Conservation (phyloP, 148 eudicot species). For the Bassia scoparia region DNA sequence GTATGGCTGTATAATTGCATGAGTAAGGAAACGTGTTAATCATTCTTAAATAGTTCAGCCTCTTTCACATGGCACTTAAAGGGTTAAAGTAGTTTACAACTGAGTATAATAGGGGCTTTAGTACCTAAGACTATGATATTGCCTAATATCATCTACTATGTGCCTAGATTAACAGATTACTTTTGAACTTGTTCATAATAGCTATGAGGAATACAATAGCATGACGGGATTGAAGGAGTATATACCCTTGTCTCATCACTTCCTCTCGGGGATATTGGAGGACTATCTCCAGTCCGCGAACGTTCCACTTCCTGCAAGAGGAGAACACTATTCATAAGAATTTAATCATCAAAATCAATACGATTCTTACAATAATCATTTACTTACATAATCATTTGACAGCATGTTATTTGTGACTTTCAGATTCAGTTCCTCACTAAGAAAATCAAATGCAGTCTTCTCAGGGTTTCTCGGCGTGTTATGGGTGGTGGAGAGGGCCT, state of each 20-base stretch:
- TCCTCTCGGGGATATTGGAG: constrained; percentile 62
- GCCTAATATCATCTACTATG: background rate
- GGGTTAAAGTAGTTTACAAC: background rate
- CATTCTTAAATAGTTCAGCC: background rate
- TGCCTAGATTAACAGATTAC: background rate
- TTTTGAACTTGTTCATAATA: background rate
- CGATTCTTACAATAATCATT: background rate
- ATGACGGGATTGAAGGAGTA: background rate
- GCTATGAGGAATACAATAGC: background rate
- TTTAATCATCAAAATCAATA: too few relatives aligned
- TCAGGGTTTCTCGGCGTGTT: constrained; percentile 22
- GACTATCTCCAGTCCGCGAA: constrained; percentile 39
- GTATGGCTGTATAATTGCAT: background rate
- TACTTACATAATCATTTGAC: constrained; percentile 42
- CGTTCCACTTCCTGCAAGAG: constrained; percentile 39
- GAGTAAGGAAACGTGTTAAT: background rate
- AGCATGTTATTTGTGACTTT: constrained; percentile 24
- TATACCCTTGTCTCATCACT: constrained; percentile 71
- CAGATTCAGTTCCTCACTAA: constrained; percentile 25
- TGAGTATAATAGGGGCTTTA: background rate
- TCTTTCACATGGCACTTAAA: background rate
- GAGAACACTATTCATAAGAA: constrained; percentile 10
- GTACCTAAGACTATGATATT: background rate
- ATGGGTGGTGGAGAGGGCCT: constrained; percentile 50
- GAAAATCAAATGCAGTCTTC: constrained; percentile 28